Conservation (phyloP, 1,284 basidiomycete genomes). For the Naganishia albida region DNA sequence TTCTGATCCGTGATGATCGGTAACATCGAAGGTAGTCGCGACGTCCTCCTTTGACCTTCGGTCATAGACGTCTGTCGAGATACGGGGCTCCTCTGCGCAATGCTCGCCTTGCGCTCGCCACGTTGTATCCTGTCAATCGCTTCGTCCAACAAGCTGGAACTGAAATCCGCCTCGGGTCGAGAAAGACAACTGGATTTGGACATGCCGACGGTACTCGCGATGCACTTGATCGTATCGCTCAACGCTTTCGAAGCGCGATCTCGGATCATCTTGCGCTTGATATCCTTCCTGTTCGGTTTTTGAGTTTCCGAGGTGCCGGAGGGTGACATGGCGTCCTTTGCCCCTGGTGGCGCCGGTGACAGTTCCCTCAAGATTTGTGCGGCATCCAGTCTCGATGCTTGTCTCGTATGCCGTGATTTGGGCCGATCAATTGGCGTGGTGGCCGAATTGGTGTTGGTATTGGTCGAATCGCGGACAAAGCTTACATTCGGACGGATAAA, state of each 20-base stretch:
- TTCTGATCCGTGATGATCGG: conserved; percentile 36
- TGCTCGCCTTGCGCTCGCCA: conserved; percentile 7
- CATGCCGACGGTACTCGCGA: conserved; percentile 44
- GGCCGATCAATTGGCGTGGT: neutral
- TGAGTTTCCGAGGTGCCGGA: neutral
- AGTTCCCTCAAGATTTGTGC: conserved; percentile 31
- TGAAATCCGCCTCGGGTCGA: neutral
- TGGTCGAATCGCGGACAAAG: conserved; percentile 1
- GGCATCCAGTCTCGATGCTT: conserved; percentile 31
- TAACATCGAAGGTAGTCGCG: conserved; percentile 49
- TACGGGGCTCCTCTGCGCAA: neutral
- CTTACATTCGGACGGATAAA: conserved; percentile 15
- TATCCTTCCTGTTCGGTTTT: conserved; percentile 17
- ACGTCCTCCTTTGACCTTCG: conserved; percentile 43
- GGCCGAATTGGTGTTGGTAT: neutral
- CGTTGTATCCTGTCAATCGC: conserved; percentile 12
- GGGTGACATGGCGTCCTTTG: neutral
- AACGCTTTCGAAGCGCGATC: conserved; percentile 35
- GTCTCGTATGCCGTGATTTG: conserved; percentile 24
- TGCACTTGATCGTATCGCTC: conserved; percentile 41
- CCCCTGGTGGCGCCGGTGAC: conserved; percentile 30
- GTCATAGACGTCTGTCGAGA: conserved; percentile 8
- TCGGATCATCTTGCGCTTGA: conserved; percentile 23
- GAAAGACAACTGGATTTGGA: conserved; percentile 41
- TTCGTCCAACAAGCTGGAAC: conserved; percentile 18